Conservation (phyloP, 768 basidiomycete genomes). For the Lactifluus piperatus region DNA sequence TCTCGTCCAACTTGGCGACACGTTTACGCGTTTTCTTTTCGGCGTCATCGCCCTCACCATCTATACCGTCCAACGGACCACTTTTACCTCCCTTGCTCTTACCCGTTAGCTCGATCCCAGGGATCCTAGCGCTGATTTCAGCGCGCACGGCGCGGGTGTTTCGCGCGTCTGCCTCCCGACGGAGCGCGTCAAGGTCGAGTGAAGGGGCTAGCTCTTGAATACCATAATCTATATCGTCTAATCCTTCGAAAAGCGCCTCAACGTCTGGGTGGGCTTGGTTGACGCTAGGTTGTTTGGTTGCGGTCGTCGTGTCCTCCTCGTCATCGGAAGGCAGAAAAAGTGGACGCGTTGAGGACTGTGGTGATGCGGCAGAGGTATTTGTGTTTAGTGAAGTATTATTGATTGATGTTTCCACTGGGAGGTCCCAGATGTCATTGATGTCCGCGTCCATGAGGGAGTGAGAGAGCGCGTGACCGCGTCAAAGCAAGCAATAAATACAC, state of each 20-base stretch:
- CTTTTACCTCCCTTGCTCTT: slow-evolving; percentile 29
- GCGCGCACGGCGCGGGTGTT: slow-evolving; percentile 34
- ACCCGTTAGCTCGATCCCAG: slow-evolving; percentile 31
- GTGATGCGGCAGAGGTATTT: slow-evolving; percentile 9
- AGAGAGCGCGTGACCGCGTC: neutral
- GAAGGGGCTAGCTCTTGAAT: slow-evolving; percentile 36
- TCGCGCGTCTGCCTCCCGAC: slow-evolving; percentile 46
- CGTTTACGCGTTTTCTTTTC: slow-evolving; percentile 41
- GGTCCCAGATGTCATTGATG: slow-evolving; percentile 53
- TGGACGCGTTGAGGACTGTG: slow-evolving; percentile 26
- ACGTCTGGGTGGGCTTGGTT: slow-evolving; percentile 25
- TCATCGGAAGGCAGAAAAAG: slow-evolving; percentile 53
- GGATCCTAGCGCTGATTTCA: slow-evolving; percentile 43
- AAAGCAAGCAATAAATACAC: too few relatives aligned
- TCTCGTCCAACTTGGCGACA: slow-evolving; percentile 63
- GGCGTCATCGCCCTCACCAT: slow-evolving; percentile 25
- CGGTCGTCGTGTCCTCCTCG: slow-evolving; percentile 36
- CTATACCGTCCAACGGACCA: slow-evolving; percentile 22
- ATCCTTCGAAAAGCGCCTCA: slow-evolving; percentile 37
- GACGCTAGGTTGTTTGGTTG: neutral
- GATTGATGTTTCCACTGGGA: slow-evolving; percentile 32
- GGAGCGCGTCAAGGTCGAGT: slow-evolving; percentile 45
- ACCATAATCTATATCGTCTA: slow-evolving; percentile 37
- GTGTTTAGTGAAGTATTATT: slow-evolving; percentile 16
- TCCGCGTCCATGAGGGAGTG: slow-evolving; percentile 22